phyloP scores from a whole-genome alignment of 208 protist genomes.

The Borovskyia barvae region DNA sequence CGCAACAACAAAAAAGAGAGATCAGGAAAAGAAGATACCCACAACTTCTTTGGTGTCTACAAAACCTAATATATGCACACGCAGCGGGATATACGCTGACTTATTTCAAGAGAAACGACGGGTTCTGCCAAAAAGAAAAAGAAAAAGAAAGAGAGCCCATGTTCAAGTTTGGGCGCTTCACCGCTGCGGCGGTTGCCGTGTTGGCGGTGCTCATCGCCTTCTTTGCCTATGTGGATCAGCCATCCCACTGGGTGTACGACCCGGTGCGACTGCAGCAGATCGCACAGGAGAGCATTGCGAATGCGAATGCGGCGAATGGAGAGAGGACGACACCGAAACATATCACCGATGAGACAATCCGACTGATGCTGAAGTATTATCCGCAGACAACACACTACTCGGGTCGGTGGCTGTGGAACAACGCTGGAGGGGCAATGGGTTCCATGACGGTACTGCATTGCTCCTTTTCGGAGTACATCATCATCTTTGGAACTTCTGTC shows the following conservation, averaged over 20 bases:
- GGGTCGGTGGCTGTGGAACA: slow-evolving; percentile 87
- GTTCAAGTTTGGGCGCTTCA: neutral
- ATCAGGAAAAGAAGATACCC: too few relatives aligned
- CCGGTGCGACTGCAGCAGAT: slow-evolving; percentile 68
- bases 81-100: too few relatives aligned
- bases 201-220: slow-evolving; percentile 43
- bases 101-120: neutral
- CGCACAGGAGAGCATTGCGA: slow-evolving; percentile 62
- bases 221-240: slow-evolving; percentile 49
- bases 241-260: slow-evolving; percentile 75
- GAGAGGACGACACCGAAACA: slow-evolving; percentile 31
- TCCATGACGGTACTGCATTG: slow-evolving; percentile 87
- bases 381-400: slow-evolving; percentile 60
- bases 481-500: slow-evolving; percentile 89
- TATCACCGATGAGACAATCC: slow-evolving; percentile 67
- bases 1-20: too few relatives aligned
- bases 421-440: slow-evolving; percentile 91
- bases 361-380: slow-evolving; percentile 60
- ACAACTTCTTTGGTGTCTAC: too few relatives aligned
- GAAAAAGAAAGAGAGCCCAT: neutral
- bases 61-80: too few relatives aligned
- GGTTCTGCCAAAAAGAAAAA: neutral
- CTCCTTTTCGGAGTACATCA: slow-evolving; percentile 92
- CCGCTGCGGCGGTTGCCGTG: slow-evolving; percentile 19
- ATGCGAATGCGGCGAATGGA: slow-evolving; percentile 47